These are phyloP conservation scores for Evansstolkia leycettana DNA, from an alignment of 495 filamentous ascomycete species.

Conservation along the genomic window DNA sequence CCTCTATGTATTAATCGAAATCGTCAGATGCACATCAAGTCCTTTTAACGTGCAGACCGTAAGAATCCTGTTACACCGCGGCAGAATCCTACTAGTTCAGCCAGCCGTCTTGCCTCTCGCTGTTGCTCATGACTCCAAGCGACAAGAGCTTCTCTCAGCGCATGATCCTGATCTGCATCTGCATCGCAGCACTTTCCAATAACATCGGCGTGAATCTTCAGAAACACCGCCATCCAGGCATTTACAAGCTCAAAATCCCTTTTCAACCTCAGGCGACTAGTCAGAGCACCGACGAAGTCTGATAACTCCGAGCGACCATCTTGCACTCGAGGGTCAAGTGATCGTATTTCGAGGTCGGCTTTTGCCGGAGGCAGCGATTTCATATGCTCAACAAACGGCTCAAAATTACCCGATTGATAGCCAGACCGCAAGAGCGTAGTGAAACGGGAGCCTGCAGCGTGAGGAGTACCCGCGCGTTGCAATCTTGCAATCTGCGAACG, in stretches of 20 bases:
- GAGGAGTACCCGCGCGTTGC: conserved; percentile 11
- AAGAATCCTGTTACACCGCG: conserved; percentile 82
- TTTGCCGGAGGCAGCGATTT: conserved; percentile 67
- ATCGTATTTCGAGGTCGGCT: conserved; percentile 81
- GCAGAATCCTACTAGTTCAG: conserved; percentile 71
- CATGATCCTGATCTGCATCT: conserved; percentile 22
- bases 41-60: conserved; percentile 41
- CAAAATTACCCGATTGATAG: conserved; percentile 32
- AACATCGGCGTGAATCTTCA: conserved; percentile 60
- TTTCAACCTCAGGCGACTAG: conserved; percentile 46
- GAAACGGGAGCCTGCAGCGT: conserved; percentile 34
- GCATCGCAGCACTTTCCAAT: conserved; percentile 31
- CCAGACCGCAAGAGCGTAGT: conserved; percentile 39
- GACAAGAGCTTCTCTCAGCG: conserved; percentile 39
- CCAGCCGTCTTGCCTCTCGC: conserved; percentile 55
- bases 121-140: conserved; percentile 58
- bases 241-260: conserved; percentile 87
- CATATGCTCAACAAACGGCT: conserved; percentile 57
- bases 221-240: conserved; percentile 91
- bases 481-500: conserved; percentile 42
- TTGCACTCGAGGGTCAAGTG: conserved; percentile 41
- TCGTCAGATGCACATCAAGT: too few species aligned
- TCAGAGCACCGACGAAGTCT: conserved; percentile 66
- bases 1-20: too few species aligned
- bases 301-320: conserved; percentile 41